These are phyloP conservation scores for Pilasporangium apinafurcum DNA, from an alignment of 352 stramenopile genomes.

Conservation along the genomic window DNA sequence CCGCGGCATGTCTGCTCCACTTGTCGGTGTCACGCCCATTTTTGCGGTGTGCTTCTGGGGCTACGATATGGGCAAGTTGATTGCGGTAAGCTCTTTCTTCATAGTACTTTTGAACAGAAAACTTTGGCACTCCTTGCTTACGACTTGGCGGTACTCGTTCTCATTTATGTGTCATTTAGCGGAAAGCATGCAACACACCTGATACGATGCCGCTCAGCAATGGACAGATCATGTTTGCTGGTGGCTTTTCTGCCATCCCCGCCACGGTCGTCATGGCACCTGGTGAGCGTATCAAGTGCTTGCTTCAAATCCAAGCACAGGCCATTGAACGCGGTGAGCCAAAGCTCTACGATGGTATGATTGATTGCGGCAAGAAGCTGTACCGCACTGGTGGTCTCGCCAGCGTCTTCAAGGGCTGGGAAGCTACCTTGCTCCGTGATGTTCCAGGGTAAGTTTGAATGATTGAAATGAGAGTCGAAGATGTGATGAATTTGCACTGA, in stretches of 20 bases:
- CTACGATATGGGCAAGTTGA: slow-evolving; percentile 94
- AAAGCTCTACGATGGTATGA: slow-evolving; percentile 92
- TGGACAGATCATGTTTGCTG: slow-evolving; percentile 86
- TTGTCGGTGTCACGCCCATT: slow-evolving; percentile 94
- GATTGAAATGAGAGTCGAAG: background rate
- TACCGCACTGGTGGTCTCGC: slow-evolving; percentile 88
- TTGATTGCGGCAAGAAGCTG: slow-evolving; percentile 92
- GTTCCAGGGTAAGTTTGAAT: slow-evolving; percentile 78
- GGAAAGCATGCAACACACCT: slow-evolving; percentile 49
- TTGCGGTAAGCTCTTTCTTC: slow-evolving; percentile 53
- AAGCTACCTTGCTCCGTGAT: slow-evolving; percentile 93
- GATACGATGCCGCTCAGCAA: slow-evolving; percentile 64
- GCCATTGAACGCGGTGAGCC: slow-evolving; percentile 68
- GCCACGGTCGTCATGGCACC: slow-evolving; percentile 92
- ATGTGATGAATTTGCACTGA: slow-evolving; percentile 10
- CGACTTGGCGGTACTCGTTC: background rate
- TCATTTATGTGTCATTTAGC: slow-evolving; percentile 18
- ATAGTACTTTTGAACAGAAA: background rate
- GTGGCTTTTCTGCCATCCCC: slow-evolving; percentile 86
- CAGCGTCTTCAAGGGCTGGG: slow-evolving; percentile 93
- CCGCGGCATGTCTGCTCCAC: slow-evolving; percentile 92
- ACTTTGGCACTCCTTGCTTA: slow-evolving; percentile 4
- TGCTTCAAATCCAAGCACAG: slow-evolving; percentile 91
- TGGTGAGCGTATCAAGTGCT: slow-evolving; percentile 96
- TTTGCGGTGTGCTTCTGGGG: slow-evolving; percentile 98